Evolutionary conservation across 2,329 filamentous ascomycete genomes (phyloP), one percentile per base, ranked within the genome.

Genomic region (Xylaria sp.): DNA sequence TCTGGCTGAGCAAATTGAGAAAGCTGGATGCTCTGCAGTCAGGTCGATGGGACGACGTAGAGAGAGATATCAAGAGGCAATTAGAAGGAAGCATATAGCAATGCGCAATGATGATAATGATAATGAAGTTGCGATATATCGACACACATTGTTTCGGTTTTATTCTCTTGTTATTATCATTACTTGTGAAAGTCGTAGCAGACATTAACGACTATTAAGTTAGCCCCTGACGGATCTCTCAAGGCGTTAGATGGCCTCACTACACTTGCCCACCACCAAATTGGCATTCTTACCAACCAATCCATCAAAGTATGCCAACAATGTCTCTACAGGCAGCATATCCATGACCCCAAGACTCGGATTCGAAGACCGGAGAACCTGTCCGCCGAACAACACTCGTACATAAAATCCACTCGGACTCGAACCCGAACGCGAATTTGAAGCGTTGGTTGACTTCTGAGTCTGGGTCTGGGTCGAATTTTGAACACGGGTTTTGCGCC

Each of bases 1-100:
- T 67, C 46, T 92, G 88, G 91, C 77, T 96, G 33, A 78, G 77
- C 15, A 86, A 87, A 73, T 74, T 96, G 71, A 85, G 85, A 72
- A 80, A 83, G 67, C 77, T 96, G 25, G 93, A 97, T 78, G 88
- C 89, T 2, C 83, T 94, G 76, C 85, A 92, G 66, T 84, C 78
- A 47, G 90, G 91, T 14, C 83, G 92, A 68, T 96, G 93, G 92
- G 74, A 82, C 17, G 92, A 96, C 73, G 73, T 93, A 63, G 85
- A 88, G 73, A 79, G 75, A 63, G 72, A 64, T 14, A 46, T 65
- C 19, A 43, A 65, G 21, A 59, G 37, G 25, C 55, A 78, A 7
- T 69, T 79, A 63, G 52, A 14, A 46, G 63, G 45, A 21, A 46
- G 51, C 37, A 57, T 59, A 58, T 31, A 65, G 53, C 55, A 56